Conservation (phyloP, 2,329 filamentous ascomycete genomes). For the Colletotrichum aenigma region DNA sequence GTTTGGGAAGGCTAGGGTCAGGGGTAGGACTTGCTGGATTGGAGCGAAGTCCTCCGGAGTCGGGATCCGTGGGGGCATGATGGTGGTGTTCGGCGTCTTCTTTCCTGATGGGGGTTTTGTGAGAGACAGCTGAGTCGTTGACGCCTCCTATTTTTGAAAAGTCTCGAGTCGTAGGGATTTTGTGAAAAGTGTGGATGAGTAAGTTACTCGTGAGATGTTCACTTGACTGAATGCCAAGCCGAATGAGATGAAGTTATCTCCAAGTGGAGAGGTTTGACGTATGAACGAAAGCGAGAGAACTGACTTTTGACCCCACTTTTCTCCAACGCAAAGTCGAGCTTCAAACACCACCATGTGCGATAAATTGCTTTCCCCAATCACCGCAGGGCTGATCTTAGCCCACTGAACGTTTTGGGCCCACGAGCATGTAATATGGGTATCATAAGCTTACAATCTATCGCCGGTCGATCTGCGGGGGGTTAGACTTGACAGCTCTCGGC, state of each 20-base stretch:
- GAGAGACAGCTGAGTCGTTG: not conserved
- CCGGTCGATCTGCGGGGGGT: not conserved
- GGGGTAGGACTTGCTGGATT: conserved; percentile 43
- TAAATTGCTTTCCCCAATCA: conserved; percentile 2
- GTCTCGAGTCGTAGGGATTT: not conserved
- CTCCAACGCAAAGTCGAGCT: conserved; percentile 6
- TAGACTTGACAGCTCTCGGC: not conserved
- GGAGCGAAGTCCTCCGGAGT: conserved; percentile 53
- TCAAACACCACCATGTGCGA: conserved; percentile 5
- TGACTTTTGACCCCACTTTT: conserved; percentile 5
- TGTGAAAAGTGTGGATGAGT: not conserved
- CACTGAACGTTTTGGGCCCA: not conserved
- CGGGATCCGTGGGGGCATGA: conserved; percentile 55
- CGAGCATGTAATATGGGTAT: conserved; percentile 9
- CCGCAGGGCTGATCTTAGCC: not conserved
- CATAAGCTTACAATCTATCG: conserved; percentile 13
- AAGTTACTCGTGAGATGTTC: not conserved
- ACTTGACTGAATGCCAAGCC: not conserved
- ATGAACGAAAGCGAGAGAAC: not conserved
- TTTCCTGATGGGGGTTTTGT: not conserved
- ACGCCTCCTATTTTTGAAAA: not conserved
- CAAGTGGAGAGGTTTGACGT: not conserved
- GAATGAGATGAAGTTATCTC: conserved; percentile 9
- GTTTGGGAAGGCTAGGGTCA: conserved; percentile 53
- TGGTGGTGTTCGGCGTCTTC: conserved; percentile 22